phyloP scores from a whole-genome alignment of 306 rosid species.

The Bauhinia variegata region DNA sequence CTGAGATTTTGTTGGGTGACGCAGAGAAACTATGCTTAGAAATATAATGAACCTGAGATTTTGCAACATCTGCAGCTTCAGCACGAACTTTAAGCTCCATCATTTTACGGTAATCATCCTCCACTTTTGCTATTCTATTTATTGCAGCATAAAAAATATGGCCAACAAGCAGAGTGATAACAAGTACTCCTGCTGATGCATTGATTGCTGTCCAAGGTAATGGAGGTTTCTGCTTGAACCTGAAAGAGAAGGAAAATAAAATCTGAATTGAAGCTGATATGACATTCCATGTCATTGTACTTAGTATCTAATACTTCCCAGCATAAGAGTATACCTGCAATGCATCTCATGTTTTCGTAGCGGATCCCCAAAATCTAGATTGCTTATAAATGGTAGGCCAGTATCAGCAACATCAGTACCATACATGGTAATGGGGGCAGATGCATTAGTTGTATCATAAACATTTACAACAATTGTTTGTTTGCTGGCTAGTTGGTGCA shows the following conservation, averaged over 20 bases:
- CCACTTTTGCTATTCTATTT: conserved; percentile 78
- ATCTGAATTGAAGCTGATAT: conserved; percentile 5
- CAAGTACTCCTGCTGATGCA: conserved; percentile 66
- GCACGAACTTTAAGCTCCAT: conserved; percentile 72
- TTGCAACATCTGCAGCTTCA: conserved; percentile 98
- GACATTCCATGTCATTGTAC: conserved; percentile 25
- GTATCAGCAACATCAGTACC: conserved; percentile 81
- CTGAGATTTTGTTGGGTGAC: neutral
- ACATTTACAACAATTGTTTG: conserved; percentile 96
- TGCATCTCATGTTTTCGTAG: conserved; percentile 96
- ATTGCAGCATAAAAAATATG: conserved; percentile 83
- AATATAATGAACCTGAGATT: conserved; percentile 72
- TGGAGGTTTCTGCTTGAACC: conserved; percentile 82
- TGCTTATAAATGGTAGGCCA: conserved; percentile 67
- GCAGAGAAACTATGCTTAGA: conserved; percentile 19
- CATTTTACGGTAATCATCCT: conserved; percentile 73
- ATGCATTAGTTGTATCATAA: conserved; percentile 82
- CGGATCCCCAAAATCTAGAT: conserved; percentile 94
- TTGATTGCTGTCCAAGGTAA: conserved; percentile 77
- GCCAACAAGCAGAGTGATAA: conserved; percentile 80
- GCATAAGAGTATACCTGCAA: conserved; percentile 72
- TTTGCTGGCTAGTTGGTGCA: conserved; percentile 98
- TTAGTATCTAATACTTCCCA: conserved; percentile 11
- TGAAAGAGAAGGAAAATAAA: conserved; percentile 7
- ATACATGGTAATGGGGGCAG: conserved; percentile 79